Base-by-base conservation (phyloP, 1,284 basidiomycete species). In the Leccinum angustisporum region DNA sequence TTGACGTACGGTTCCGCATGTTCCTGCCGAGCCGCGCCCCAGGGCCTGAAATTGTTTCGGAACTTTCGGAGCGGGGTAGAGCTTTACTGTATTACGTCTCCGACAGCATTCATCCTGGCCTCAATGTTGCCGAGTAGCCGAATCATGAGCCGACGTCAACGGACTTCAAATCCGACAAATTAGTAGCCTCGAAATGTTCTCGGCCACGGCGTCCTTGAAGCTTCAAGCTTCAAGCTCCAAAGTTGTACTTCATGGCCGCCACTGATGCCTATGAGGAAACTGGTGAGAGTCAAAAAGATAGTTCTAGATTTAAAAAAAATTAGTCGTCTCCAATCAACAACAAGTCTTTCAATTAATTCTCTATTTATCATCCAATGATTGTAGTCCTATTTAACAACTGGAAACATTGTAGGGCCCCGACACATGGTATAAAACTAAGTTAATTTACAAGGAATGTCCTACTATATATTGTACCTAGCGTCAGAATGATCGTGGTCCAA, bases 21-120 rank as follows among this genome's bases (percentile, higher is more conserved):
- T 43, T 61, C 62, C 63, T 55, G 34, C 62, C 50, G 61, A 61
- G 54, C 59, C 34, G 33, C 48, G 38, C 10, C n/a, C 46, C 34
- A n/a, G n/a, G n/a, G n/a, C n/a, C n/a, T 36, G 34, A 36, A n/a
- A 40, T n/a, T n/a, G n/a, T 21, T 48, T 48, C 48, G 48, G 48
- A 25, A 25, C 5, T 27, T 51, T 51, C 51, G 30, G 30, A 27
- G 51, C 2, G 25, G 9, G n/a, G 51, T n/a, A n/a, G 8, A 51
- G 8, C 9, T 14, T 25, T 13, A 14, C n/a, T n/a, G n/a, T n/a
- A n/a, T 25, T 25, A 14, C 7, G 13, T 51, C 48, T 27, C 48
- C 48, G 48, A 51, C 48, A 27, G 25, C 10, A 51, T 27, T 27
- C 16, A 27, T 27, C 34, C 34, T 51, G 48, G 8, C 25, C 13